These are phyloP conservation scores for Fusarium staphyleae DNA, from an alignment of 2,329 filamentous ascomycete genomes.

Conservation along the genomic window DNA sequence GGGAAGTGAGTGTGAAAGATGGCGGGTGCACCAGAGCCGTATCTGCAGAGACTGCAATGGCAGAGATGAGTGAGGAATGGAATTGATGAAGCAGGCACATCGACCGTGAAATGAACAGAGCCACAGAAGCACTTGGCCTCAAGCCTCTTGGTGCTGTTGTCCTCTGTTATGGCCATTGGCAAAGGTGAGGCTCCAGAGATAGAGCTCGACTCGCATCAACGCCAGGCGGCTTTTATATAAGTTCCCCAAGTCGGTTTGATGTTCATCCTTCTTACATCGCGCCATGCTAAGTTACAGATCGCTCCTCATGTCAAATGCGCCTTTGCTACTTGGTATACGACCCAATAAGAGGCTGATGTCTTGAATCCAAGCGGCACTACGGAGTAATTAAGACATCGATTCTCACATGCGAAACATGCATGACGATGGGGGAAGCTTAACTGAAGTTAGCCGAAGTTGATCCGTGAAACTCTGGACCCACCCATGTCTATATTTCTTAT, in stretches of 20 bases:
- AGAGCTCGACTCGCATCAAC: background rate
- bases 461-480: slow-evolving; percentile 25
- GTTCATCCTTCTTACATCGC: slow-evolving; percentile 4
- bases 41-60: slow-evolving; percentile 55
- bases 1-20: slow-evolving; percentile 52
- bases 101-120: slow-evolving; percentile 52
- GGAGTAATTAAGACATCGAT: background rate
- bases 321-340: slow-evolving; percentile 3
- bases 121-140: slow-evolving; percentile 56
- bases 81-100: slow-evolving; percentile 48
- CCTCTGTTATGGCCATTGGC: slow-evolving; percentile 30
- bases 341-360: no score
- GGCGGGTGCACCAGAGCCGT: slow-evolving; percentile 51
- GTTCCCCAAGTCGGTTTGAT: background rate
- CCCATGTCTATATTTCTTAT: slow-evolving; percentile 26
- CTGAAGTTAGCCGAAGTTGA: slow-evolving; percentile 38
- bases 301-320: slow-evolving; percentile 7
- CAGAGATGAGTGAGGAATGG: slow-evolving; percentile 54
- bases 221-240: slow-evolving; percentile 8
- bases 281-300: no score
- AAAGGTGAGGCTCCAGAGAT: background rate
- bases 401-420: background rate
- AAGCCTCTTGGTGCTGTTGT: slow-evolving; percentile 44
- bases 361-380: slow-evolving; percentile 11
- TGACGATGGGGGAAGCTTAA: background rate